A percentile compares a stretch with the other conserved stretches of the same genome.
Evolutionary conservation across 371 early-diverging fungal genomes (phyloP).

Genomic region (Actinomucor elegans): DNA sequence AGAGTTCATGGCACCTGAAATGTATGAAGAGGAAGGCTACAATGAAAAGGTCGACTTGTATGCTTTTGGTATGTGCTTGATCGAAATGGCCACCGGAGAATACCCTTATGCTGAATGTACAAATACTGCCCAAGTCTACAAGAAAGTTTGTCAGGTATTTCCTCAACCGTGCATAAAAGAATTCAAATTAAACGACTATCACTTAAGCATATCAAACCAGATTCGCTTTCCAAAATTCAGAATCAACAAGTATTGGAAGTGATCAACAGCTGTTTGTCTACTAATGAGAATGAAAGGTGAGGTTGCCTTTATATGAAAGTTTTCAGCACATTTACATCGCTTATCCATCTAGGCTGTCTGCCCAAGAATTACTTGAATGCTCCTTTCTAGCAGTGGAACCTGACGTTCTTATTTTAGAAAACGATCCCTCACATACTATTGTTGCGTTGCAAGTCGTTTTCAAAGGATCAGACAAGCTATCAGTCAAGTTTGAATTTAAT

Average conservation of each 20-base stretch:
- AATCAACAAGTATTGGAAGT: slow-evolving; percentile 76
- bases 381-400: slow-evolving; percentile 82
- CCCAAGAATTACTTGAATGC: slow-evolving; percentile 75
- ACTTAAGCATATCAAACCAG: slow-evolving; percentile 87
- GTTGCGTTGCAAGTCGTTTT: slow-evolving; percentile 81
- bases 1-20: slow-evolving; percentile 44
- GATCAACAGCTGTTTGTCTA: slow-evolving; percentile 72
- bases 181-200: no score
- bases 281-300: slow-evolving; percentile 69
- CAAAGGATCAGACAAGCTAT: slow-evolving; percentile 74
- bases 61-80: slow-evolving; percentile 90
- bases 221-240: slow-evolving; percentile 66
- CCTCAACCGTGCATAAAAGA: no score
- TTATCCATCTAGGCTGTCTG: slow-evolving; percentile 55
- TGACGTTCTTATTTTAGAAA: slow-evolving; percentile 64
- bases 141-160: slow-evolving; percentile 68
- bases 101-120: slow-evolving; percentile 88
- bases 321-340: not conserved
- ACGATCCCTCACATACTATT: slow-evolving; percentile 62
- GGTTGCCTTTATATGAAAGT: no score
- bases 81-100: slow-evolving; percentile 88
- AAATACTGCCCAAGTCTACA: slow-evolving; percentile 85
- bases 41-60: slow-evolving; percentile 89
- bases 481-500: slow-evolving; percentile 91
- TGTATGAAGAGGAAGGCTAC: slow-evolving; percentile 78